phyloP scores from a whole-genome alignment of 768 basidiomycete species.

The Collybia nuda region DNA sequence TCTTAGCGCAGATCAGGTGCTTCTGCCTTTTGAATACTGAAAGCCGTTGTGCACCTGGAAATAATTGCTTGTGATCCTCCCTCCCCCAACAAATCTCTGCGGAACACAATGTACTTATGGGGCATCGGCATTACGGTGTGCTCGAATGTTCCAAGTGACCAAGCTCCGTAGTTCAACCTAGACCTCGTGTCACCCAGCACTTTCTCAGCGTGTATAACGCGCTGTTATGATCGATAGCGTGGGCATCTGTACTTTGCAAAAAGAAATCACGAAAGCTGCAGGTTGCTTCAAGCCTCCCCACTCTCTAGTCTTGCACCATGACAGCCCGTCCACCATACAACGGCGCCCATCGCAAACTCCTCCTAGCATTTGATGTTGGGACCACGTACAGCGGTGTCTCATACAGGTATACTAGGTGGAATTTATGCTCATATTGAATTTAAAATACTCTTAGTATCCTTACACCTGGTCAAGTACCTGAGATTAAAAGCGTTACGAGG shows the following conservation, averaged over 20 bases:
- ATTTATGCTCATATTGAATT: neutral
- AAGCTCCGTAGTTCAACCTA: no score
- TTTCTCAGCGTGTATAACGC: neutral
- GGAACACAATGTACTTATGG: no score
- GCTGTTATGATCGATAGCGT: neutral
- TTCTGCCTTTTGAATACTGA: no score
- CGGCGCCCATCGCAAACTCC: conserved; percentile 37
- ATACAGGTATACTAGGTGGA: conserved; percentile 24
- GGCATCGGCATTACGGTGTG: no score
- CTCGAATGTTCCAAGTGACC: no score
- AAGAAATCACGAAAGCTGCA: conserved; percentile 39
- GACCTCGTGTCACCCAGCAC: no score
- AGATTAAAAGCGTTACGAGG: conserved; percentile 38
- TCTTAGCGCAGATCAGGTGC: no score
- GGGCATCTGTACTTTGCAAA: neutral
- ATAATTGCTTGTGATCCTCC: no score
- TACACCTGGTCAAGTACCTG: conserved; percentile 27
- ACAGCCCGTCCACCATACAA: conserved; percentile 30
- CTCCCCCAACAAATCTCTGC: no score
- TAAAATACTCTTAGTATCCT: conserved; percentile 24
- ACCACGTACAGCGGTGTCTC: conserved; percentile 50
- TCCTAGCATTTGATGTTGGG: conserved; percentile 49
- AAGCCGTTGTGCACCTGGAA: no score
- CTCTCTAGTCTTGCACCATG: conserved; percentile 5
- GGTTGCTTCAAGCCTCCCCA: neutral